Base-by-base conservation (phyloP, 2,329 filamentous ascomycete genomes). In the Scedosporium minutisporum region DNA sequence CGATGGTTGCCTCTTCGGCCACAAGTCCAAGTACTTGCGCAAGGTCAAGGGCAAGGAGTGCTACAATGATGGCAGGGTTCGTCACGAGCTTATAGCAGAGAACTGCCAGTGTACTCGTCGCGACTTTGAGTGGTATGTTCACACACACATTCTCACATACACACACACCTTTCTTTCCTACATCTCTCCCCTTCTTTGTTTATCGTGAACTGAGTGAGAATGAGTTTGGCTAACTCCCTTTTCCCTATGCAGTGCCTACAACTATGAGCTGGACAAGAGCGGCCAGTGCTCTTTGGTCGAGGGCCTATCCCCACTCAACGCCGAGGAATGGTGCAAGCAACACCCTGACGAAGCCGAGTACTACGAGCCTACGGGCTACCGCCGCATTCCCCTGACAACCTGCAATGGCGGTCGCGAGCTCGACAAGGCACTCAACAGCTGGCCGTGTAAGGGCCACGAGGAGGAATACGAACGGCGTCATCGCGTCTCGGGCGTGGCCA, bases 1-100 rank as follows among this genome's bases (percentile, higher is more conserved):
- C 7, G 81, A 91, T 66, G 86, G 92, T 67, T 99, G 95, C 74
- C 81, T 99, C 2, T 99, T 99, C 70, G 95, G 95, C 1, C 96
- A 97, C 72, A 83, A 90, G 63, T 87, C 93, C 33, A 84, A 90
- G 70, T 99, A 97, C 70, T 85, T 96, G 69, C 90, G 95, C 72
- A 99, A 97, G 83, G 93, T 89, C 74, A 75, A 81, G n/a, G 85
- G 87, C 16, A 80, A 82, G 21, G 77, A 88, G 58, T 99, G 95
- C 78, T 96, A 87, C 80, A 97, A 96, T 69, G 87, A 88, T 60
- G 82, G 84, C 72, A 83, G 82, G 65, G 83, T 96, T 66, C 80
- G 86, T 66, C 85, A 87, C 66, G 79, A 93, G 27, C 88, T 93
- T 74, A 82, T 83, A 67, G 87, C 90, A 67, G 77, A 82, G 66